Conservation (phyloP, 2,329 filamentous ascomycete species). For the Aspergillus uvarum region DNA sequence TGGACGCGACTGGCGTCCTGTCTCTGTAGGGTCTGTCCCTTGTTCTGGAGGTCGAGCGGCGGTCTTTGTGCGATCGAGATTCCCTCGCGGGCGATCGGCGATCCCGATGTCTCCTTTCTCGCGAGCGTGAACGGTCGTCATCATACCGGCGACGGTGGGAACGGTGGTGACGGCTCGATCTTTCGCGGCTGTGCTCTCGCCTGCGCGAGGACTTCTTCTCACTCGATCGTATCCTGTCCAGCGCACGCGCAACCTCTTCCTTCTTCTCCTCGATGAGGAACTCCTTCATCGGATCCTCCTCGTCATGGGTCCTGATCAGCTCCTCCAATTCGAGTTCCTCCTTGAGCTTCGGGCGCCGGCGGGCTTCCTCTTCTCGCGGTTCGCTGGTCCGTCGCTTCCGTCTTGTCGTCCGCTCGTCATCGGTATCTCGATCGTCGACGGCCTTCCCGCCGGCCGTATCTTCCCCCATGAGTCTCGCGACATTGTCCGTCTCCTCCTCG, state of each 20-base stretch:
- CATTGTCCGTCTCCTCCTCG: slow-evolving; percentile 52
- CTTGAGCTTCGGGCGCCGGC: slow-evolving; percentile 63
- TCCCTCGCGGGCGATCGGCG: slow-evolving; percentile 29
- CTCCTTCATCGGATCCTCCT: slow-evolving; percentile 96
- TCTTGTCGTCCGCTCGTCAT: slow-evolving; percentile 37
- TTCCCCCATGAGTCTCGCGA: slow-evolving; percentile 52
- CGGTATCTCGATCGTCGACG: slow-evolving; percentile 36
- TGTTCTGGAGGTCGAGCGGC: slow-evolving; percentile 24
- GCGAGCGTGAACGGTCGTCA: slow-evolving; percentile 32
- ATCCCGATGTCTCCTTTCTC: slow-evolving; percentile 32
- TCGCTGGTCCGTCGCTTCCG: slow-evolving; percentile 38
- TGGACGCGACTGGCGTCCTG: slow-evolving; percentile 28
- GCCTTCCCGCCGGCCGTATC: slow-evolving; percentile 34
- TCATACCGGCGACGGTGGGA: slow-evolving; percentile 38
- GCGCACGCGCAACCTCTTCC: slow-evolving; percentile 75
- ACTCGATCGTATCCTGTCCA: slow-evolving; percentile 50
- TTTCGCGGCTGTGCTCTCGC: slow-evolving; percentile 29
- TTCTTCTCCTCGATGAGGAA: slow-evolving; percentile 89
- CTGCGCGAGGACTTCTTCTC: not conserved
- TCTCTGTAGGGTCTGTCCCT: slow-evolving; percentile 31
- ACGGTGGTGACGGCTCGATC: slow-evolving; percentile 45
- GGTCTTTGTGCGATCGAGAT: slow-evolving; percentile 23
- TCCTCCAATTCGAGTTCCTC: slow-evolving; percentile 79
- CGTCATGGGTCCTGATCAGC: slow-evolving; percentile 77
- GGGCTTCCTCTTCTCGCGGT: slow-evolving; percentile 48